Evolutionary conservation across 225 moss, liverwort and hornwort species (phyloP), one percentile per base, ranked within the genome.

Genomic region (Sphagnum tenellum): DNA sequence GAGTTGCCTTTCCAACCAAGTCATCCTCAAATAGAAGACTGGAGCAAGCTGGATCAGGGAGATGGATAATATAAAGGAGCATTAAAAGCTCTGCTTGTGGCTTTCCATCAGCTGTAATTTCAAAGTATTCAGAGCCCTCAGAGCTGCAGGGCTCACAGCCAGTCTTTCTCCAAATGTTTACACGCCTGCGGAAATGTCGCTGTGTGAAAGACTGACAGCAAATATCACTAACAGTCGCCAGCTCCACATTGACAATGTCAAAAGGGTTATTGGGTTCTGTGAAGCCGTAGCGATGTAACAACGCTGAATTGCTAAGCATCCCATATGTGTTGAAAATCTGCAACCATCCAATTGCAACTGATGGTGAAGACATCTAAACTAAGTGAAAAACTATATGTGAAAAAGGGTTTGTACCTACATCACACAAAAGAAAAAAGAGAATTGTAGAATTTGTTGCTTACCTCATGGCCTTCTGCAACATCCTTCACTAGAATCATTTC

Each of bases 251-350:
- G 12, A 91, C 70, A 45, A 94, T 85, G 68, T 94, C 91, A 49
- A 87, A 91, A 4, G 89, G 85, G 69, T 94, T 94, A 53, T 89
- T 70, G 9, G 73, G 75, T 81, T 94, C 94, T 9, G 91, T 89
- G 67, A 94, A 94, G 55, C 94, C 91, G 56, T 89, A 91, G 72
- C 89, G 85, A 58, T 87, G 85, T 69, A 94, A 78, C 61, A 94
- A 75, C n/a, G 85, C 89, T 73, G 91, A 78, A 71, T 91, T 91
- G 76, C 87, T 77, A 67, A 91, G 74, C 13, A 73, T 72, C 56
- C 91, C 91, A 61, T 91, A 94, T 3, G 94, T 94, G 66, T 91
- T 94, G 55, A 82, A 94, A 55, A 94, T 77, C 87, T 91, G 89
- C 64, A 82, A 49, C 12, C 14, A 72, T 29, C 29, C 29, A 29